Evolutionary conservation across 768 basidiomycete genomes (phyloP).

Genomic region (Panaeolus cyanescens): DNA sequence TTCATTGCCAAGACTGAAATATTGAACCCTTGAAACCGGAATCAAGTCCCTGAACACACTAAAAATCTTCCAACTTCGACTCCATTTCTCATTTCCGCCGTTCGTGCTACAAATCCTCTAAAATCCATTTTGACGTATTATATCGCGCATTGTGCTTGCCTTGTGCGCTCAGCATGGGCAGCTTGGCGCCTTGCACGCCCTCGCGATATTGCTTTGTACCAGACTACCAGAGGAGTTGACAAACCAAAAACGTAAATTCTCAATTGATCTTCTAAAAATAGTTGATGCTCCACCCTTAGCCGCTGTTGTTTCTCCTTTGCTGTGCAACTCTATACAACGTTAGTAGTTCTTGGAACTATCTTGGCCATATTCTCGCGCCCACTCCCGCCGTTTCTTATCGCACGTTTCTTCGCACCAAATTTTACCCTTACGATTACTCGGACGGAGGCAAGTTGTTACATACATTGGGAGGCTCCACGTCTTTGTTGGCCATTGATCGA

Average conservation of each 20-base stretch:
- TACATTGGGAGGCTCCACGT: background rate
- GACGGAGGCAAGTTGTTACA: no score
- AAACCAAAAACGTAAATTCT: background rate
- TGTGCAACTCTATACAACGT: background rate
- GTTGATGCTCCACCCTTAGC: background rate
- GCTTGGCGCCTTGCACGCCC: background rate
- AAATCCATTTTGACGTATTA: background rate
- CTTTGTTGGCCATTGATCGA: background rate
- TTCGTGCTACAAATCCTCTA: background rate
- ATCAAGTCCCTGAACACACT: background rate
- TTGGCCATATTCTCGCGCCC: background rate
- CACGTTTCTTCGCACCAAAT: background rate
- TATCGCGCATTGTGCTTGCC: background rate
- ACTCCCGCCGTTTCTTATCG: background rate
- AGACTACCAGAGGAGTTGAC: background rate
- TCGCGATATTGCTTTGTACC: background rate
- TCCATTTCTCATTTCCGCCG: background rate
- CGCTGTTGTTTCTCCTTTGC: background rate
- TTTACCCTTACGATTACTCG: background rate
- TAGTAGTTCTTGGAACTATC: background rate
- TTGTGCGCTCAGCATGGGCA: background rate
- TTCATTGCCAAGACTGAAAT: background rate
- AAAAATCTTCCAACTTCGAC: background rate
- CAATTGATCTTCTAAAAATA: conserved; percentile 1
- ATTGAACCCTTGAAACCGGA: background rate